Evolutionary conservation across 768 basidiomycete genomes (phyloP).

Genomic region (Xanthoconium purpureum): DNA sequence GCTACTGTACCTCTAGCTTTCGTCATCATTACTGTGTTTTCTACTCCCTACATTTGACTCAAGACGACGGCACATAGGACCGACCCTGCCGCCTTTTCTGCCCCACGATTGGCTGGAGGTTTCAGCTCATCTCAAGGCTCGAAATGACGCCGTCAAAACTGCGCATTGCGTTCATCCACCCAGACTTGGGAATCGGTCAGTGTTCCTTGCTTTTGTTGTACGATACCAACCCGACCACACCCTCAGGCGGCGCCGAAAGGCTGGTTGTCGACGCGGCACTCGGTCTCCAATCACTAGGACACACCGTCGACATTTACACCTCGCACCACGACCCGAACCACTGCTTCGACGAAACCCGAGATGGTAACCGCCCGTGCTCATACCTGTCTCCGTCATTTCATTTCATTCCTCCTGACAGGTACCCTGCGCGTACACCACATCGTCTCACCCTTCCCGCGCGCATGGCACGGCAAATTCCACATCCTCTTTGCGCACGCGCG

Average conservation of each 20-base stretch:
- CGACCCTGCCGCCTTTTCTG: neutral
- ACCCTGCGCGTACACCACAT: conserved; percentile 75
- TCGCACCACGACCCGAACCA: conserved; percentile 85
- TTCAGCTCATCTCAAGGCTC: neutral
- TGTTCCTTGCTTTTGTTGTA: neutral
- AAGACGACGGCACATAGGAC: no score
- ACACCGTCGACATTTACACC: conserved; percentile 86
- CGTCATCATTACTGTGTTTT: no score
- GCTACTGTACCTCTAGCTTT: neutral
- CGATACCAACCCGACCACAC: neutral
- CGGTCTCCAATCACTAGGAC: conserved; percentile 80
- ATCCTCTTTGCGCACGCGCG: conserved; percentile 86
- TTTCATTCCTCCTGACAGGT: conserved; percentile 44
- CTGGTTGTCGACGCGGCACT: conserved; percentile 94
- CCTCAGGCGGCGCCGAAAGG: conserved; percentile 87
- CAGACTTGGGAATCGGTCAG: conserved; percentile 90
- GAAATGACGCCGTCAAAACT: conserved; percentile 25
- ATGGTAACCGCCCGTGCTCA: conserved; percentile 50
- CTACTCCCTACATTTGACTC: no score
- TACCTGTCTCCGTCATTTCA: conserved; percentile 9
- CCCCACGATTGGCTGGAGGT: neutral
- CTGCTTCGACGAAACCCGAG: conserved; percentile 91
- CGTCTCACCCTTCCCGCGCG: conserved; percentile 74
- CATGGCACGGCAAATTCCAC: conserved; percentile 76
- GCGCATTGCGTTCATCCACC: conserved; percentile 84